Evolutionary conservation across 192 early-diverging fungal genomes (phyloP).

Genomic region (Coemansia umbellata): DNA sequence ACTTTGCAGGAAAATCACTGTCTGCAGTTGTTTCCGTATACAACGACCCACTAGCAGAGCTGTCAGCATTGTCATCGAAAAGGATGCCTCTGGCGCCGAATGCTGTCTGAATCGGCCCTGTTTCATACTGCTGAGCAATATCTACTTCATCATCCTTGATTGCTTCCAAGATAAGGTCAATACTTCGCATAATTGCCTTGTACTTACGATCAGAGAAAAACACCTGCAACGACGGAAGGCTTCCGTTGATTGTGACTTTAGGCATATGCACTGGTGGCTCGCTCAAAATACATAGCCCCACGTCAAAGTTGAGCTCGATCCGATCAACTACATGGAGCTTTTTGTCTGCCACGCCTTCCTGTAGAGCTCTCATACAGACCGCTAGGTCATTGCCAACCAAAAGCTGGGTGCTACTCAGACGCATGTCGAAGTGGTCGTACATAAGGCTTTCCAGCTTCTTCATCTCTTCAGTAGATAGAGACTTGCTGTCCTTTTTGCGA

Average conservation of each 20-base stretch:
- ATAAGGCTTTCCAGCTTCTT: slow-evolving; percentile 70
- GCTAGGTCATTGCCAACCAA: slow-evolving; percentile 73
- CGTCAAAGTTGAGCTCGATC: slow-evolving; percentile 75
- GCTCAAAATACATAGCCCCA: slow-evolving; percentile 83
- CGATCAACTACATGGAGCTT: slow-evolving; percentile 82
- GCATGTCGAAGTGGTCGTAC: slow-evolving; percentile 87
- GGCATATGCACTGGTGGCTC: slow-evolving; percentile 68
- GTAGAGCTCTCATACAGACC: slow-evolving; percentile 66
- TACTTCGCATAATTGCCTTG: slow-evolving; percentile 77
- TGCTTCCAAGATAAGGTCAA: slow-evolving; percentile 62
- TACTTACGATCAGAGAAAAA: slow-evolving; percentile 95
- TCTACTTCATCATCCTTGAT: slow-evolving; percentile 48
- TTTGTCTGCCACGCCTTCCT: slow-evolving; percentile 43
- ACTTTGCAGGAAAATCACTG: not conserved
- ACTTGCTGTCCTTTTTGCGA: slow-evolving; percentile 62
- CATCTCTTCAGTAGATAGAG: slow-evolving; percentile 62
- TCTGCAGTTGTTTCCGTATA: not conserved
- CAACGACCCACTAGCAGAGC: not conserved
- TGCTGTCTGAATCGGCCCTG: slow-evolving; percentile 19
- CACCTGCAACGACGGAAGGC: slow-evolving; percentile 77
- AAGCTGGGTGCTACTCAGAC: slow-evolving; percentile 77
- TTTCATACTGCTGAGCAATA: slow-evolving; percentile 42
- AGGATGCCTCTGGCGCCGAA: slow-evolving; percentile 44
- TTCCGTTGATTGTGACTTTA: slow-evolving; percentile 71
- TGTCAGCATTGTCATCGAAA: not conserved